phyloP scores from a whole-genome alignment of 2,329 filamentous ascomycete species.

The Pseudopithomyces chartarum region DNA sequence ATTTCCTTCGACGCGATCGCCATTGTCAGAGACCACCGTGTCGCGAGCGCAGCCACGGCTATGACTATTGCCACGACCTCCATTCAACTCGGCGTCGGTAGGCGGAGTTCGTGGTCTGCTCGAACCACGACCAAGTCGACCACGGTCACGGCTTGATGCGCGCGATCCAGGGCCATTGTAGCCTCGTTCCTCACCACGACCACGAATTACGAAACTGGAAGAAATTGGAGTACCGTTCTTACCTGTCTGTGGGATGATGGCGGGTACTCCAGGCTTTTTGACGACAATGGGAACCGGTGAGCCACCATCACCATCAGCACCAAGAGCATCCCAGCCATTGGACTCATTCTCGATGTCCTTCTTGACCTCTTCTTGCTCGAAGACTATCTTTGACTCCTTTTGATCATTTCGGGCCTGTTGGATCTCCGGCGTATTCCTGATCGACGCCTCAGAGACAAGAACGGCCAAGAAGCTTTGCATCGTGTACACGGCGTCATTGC shows the following conservation, averaged over 20 bases:
- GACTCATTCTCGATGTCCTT: conserved; percentile 47
- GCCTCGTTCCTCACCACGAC: neutral
- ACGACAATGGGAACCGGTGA: conserved; percentile 26
- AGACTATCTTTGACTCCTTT: conserved; percentile 27
- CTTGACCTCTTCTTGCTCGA: conserved; percentile 32
- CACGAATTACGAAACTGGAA: neutral
- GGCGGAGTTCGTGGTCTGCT: neutral
- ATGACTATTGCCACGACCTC: neutral
- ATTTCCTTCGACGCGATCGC: neutral
- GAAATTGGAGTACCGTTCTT: neutral
- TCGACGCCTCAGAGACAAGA: conserved; percentile 52
- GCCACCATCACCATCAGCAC: conserved; percentile 44
- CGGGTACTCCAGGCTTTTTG: neutral
- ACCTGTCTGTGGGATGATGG: neutral
- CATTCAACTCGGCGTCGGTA: neutral
- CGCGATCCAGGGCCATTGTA: neutral
- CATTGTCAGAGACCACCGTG: too few species aligned
- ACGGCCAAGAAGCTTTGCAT: conserved; percentile 74
- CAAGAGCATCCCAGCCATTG: conserved; percentile 45
- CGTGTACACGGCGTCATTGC: conserved; percentile 84
- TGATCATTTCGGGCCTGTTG: conserved; percentile 29
- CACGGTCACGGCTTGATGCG: neutral
- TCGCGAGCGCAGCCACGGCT: neutral
- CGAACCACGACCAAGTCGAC: neutral
- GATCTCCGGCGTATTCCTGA: conserved; percentile 34